A percentile compares a stretch with the other conserved stretches of the same genome.
These are phyloP conservation scores for Penicillium sp. DNA, from an alignment of 2,329 filamentous ascomycete genomes.

Conservation along the genomic window DNA sequence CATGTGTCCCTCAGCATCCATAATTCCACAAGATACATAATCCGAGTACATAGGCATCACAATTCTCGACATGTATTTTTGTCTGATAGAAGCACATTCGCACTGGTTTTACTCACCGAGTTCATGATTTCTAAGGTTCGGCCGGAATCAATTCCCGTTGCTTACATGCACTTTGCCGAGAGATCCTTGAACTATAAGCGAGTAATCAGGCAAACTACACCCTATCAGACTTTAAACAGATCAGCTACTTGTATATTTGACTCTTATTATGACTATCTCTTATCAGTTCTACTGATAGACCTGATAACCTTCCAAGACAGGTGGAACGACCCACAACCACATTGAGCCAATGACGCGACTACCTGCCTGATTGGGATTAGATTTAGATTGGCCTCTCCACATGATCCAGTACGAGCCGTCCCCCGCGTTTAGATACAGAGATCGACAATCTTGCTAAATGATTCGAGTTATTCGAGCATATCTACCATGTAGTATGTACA, in stretches of 20 bases:
- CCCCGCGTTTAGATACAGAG: slow-evolving; percentile 10
- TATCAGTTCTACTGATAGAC: not conserved
- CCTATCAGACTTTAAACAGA: too few relatives aligned
- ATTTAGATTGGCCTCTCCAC: slow-evolving; percentile 14
- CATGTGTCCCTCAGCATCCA: not conserved
- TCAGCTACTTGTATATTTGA: not conserved
- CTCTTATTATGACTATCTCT: not conserved
- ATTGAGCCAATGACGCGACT: slow-evolving; percentile 1
- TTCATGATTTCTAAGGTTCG: too few relatives aligned
- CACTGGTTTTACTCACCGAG: too few relatives aligned
- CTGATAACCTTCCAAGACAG: not conserved
- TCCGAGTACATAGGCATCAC: not conserved
- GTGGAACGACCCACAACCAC: not conserved
- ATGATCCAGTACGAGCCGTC: not conserved
- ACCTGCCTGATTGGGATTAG: slow-evolving; percentile 16
- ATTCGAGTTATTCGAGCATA: not conserved
- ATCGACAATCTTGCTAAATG: not conserved
- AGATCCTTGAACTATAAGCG: not conserved
- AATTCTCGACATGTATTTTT: not conserved
- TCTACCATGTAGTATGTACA: not conserved
- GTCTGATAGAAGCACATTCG: not conserved
- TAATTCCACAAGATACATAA: not conserved
- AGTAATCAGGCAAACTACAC: not conserved
- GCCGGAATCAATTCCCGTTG: not conserved
- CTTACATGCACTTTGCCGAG: not conserved